Percentiles rank a stretch among this genome's conserved stretches.
phyloP scores from a whole-genome alignment of 768 basidiomycete genomes.

The Leccinellum luteum region DNA sequence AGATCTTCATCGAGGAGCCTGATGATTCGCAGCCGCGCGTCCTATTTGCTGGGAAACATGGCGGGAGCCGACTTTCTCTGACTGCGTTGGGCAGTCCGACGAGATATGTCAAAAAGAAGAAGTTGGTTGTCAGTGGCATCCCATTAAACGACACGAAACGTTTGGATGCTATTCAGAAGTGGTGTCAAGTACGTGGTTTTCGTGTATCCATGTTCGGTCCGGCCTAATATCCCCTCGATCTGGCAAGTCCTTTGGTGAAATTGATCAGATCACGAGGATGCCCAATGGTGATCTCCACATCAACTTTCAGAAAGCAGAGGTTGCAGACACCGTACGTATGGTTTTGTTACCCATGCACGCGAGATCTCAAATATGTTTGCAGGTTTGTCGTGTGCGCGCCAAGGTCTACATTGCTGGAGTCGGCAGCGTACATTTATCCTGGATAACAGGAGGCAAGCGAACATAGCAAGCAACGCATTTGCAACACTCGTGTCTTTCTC shows the following conservation, averaged over 20 bases:
- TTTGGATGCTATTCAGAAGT: constrained; percentile 65
- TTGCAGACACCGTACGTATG: constrained; percentile 70
- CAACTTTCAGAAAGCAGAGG: constrained; percentile 70
- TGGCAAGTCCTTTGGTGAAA: constrained; percentile 67
- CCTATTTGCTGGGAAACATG: constrained; percentile 25
- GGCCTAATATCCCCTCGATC: constrained; percentile 9
- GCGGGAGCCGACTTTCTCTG: constrained; percentile 28
- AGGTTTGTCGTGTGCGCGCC: constrained; percentile 80
- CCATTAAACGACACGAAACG: constrained; percentile 55
- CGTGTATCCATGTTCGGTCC: background rate
- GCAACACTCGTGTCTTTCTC: background rate
- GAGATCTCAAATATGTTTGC: constrained; percentile 9
- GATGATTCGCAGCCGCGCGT: constrained; percentile 29
- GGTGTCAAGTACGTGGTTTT: constrained; percentile 66
- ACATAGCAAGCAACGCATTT: constrained; percentile 16
- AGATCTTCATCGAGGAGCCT: constrained; percentile 28
- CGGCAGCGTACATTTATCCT: constrained; percentile 76
- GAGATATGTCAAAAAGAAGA: constrained; percentile 53
- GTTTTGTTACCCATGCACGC: background rate
- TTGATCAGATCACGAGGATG: constrained; percentile 68
- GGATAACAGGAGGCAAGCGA: constrained; percentile 56
- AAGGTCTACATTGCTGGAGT: constrained; percentile 71
- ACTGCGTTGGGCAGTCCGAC: constrained; percentile 35
- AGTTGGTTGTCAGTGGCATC: constrained; percentile 70
- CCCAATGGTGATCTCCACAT: constrained; percentile 79